Conservation (phyloP, 805 yeast genomes). For the Yarrowia hollandica region DNA sequence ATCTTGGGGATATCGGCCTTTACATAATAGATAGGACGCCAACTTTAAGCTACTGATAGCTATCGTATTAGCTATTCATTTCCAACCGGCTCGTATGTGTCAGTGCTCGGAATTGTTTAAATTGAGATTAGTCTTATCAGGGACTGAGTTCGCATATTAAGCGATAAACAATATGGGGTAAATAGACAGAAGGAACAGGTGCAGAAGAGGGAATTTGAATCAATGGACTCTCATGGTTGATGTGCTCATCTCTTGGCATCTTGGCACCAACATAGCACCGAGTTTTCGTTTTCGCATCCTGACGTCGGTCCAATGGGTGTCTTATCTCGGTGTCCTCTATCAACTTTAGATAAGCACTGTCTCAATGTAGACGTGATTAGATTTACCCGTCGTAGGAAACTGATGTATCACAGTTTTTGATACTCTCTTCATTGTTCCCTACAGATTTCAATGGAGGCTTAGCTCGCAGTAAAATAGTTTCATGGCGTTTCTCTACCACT, state of each 20-base stretch:
- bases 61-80: not conserved
- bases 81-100: not conserved
- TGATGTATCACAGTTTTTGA: not conserved
- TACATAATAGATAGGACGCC: not conserved
- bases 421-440: not conserved
- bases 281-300: not conserved
- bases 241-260: conserved; percentile 5
- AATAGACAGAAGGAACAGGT: too few species aligned
- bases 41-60: not conserved
- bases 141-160: conserved; percentile 1
- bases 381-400: not conserved
- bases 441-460: too few species aligned
- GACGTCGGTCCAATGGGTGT: too few species aligned
- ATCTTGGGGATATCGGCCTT: not conserved
- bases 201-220: too few species aligned
- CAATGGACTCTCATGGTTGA: too few species aligned
- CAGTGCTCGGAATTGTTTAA: not conserved
- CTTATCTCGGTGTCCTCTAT: not conserved
- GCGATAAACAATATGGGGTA: not conserved
- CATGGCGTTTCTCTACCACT: too few species aligned
- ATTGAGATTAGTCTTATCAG: conserved; percentile 13
- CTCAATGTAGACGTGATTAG: not conserved
- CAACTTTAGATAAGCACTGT: conserved; percentile 22
- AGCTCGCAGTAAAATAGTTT: not conserved
- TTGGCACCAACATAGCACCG: not conserved